Conservation (phyloP, 768 basidiomycete species). For the Mycena kentingensis region DNA sequence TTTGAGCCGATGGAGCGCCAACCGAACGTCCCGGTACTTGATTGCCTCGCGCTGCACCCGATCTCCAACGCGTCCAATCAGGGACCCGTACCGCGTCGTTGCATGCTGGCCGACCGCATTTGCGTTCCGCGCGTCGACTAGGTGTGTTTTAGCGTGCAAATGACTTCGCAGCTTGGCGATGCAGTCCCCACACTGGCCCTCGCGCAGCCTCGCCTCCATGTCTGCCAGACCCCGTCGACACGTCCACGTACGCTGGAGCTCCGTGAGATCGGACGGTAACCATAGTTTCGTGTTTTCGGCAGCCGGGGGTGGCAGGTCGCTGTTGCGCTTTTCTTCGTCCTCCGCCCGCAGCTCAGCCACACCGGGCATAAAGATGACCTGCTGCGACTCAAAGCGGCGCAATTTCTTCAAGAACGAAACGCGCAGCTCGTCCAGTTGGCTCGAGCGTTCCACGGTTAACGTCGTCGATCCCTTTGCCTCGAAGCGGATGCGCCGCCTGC, state of each 20-base stretch:
- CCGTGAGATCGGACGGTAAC: slow-evolving; percentile 2
- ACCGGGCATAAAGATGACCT: slow-evolving; percentile 5
- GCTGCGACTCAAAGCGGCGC: background rate
- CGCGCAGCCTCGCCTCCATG: background rate
- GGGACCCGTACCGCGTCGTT: background rate
- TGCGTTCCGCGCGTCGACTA: slow-evolving; percentile 2
- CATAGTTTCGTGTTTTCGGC: slow-evolving; percentile 9
- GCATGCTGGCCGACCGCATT: background rate
- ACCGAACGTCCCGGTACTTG: slow-evolving; percentile 3
- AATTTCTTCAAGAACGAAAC: background rate
- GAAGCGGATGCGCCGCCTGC: background rate
- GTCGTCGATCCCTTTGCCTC: background rate
- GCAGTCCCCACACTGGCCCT: slow-evolving; percentile 6
- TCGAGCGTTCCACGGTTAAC: background rate
- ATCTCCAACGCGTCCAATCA: slow-evolving; percentile 11
- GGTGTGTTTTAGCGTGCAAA: slow-evolving; percentile 9
- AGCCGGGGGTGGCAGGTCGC: background rate
- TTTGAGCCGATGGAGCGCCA: background rate
- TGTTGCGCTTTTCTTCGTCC: background rate
- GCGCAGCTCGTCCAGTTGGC: slow-evolving; percentile 10
- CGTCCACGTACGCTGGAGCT: background rate
- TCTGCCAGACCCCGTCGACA: background rate
- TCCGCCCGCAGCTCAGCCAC: background rate
- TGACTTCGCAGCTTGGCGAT: background rate
- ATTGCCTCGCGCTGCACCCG: background rate